Evolutionary conservation across 1,139 yeast species (phyloP).

Genomic region (Blastobotrys proliferans): DNA sequence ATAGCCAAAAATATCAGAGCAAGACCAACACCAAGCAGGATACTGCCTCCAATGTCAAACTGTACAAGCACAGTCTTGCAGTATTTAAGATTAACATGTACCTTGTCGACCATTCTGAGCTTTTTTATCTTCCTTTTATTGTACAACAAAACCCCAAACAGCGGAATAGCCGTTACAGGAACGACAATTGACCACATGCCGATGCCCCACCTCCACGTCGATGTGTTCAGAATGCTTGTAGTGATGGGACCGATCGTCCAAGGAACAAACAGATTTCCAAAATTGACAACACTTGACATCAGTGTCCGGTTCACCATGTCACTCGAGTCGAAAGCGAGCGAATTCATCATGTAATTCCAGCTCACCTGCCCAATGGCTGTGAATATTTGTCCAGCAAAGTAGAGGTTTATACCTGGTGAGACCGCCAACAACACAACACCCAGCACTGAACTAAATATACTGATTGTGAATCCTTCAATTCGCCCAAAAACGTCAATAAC

Average conservation of each 20-base stretch:
- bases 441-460: slow-evolving; percentile 28
- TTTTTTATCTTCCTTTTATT: slow-evolving; percentile 16
- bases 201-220: slow-evolving; percentile 60
- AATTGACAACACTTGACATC: slow-evolving; percentile 34
- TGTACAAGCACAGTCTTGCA: slow-evolving; percentile 8
- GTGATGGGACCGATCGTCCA: slow-evolving; percentile 19
- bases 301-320: slow-evolving; percentile 37
- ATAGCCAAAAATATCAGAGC: slow-evolving; percentile 20
- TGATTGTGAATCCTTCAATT: slow-evolving; percentile 37
- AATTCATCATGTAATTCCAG: slow-evolving; percentile 35
- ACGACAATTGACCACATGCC: slow-evolving; percentile 75
- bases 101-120: neutral
- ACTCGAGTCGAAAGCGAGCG: slow-evolving; percentile 40
- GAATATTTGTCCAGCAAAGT: slow-evolving; percentile 36
- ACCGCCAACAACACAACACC: slow-evolving; percentile 3
- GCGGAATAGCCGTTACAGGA: slow-evolving; percentile 58
- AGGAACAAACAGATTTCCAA: slow-evolving; percentile 18
- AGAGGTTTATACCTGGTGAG: slow-evolving; percentile 32
- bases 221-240: slow-evolving; percentile 17
- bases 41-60: slow-evolving; percentile 19
- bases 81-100: slow-evolving; percentile 20
- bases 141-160: slow-evolving; percentile 26
- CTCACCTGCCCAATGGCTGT: slow-evolving; percentile 38
- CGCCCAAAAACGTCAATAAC: slow-evolving; percentile 40
- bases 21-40: slow-evolving; percentile 19